Conservation (phyloP, 495 filamentous ascomycete genomes). For the Antarctomyces pellizariae region DNA sequence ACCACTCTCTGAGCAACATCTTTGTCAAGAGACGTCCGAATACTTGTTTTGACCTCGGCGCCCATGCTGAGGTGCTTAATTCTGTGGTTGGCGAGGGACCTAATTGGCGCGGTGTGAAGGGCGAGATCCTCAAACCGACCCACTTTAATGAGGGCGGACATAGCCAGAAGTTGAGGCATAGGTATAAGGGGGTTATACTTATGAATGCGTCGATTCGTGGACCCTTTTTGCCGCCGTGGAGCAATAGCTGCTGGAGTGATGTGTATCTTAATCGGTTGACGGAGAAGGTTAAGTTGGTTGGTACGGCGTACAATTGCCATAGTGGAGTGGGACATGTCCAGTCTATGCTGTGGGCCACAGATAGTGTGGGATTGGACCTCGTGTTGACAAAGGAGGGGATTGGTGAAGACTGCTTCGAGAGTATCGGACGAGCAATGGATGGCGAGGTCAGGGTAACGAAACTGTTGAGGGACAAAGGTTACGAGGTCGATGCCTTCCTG, state of each 20-base stretch:
- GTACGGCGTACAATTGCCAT: conserved; percentile 10
- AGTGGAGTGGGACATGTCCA: conserved; percentile 14
- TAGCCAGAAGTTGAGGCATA: conserved; percentile 13
- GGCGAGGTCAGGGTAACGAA: conserved; percentile 11
- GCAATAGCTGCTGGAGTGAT: conserved; percentile 13
- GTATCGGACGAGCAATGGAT: conserved; percentile 6
- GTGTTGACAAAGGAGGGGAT: conserved; percentile 8
- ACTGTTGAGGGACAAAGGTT: conserved; percentile 12
- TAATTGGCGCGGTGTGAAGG: too few species aligned
- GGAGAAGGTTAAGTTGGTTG: conserved; percentile 12
- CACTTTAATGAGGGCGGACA: too few species aligned
- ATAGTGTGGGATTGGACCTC: conserved; percentile 12
- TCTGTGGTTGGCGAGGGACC: not conserved
- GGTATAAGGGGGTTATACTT: conserved; percentile 14
- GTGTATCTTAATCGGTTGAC: conserved; percentile 9
- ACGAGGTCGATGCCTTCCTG: conserved; percentile 14
- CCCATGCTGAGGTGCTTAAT: conserved; percentile 9
- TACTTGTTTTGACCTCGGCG: conserved; percentile 11
- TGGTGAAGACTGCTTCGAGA: conserved; percentile 1
- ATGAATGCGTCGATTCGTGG: conserved; percentile 13
- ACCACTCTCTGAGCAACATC: conserved; percentile 8
- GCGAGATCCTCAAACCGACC: too few species aligned
- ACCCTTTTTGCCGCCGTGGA: conserved; percentile 15
- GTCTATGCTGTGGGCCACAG: conserved; percentile 17
- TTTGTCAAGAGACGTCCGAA: conserved; percentile 7